These are phyloP conservation scores for Jasminum sambac DNA, from an alignment of 257 asterid species.

Conservation along the genomic window DNA sequence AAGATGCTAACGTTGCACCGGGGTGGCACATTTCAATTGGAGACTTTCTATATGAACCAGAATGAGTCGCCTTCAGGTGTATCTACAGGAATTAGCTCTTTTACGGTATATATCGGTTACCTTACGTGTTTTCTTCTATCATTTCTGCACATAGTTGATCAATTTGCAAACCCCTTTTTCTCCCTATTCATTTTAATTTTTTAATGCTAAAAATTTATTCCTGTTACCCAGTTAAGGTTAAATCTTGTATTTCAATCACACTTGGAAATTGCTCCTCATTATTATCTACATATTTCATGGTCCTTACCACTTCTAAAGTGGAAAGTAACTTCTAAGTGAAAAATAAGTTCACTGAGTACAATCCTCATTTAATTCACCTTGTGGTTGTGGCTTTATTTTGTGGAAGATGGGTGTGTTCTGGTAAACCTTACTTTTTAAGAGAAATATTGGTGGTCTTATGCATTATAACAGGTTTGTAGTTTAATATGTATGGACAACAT, in stretches of 20 bases:
- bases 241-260: too few relatives aligned
- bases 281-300: too few relatives aligned
- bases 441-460: too few relatives aligned
- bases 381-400: background rate
- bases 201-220: too few relatives aligned
- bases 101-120: conserved; percentile 44
- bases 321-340: too few relatives aligned
- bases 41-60: conserved; percentile 60
- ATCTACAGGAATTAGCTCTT: conserved; percentile 64
- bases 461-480: too few relatives aligned
- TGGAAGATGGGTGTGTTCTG: background rate
- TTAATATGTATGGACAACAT: too few relatives aligned
- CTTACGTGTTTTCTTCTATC: background rate
- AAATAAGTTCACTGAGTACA: background rate
- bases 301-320: too few relatives aligned
- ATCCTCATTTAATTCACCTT: background rate
- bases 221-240: too few relatives aligned
- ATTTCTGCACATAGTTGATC: background rate
- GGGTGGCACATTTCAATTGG: conserved; percentile 62
- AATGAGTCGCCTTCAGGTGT: conserved; percentile 77
- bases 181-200: background rate
- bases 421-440: too few relatives aligned
- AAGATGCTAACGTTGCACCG: conserved; percentile 69
- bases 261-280: too few relatives aligned
- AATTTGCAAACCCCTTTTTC: background rate